Conservation (phyloP, 495 filamentous ascomycete species). For the Staphylotrichum tortipilum region DNA sequence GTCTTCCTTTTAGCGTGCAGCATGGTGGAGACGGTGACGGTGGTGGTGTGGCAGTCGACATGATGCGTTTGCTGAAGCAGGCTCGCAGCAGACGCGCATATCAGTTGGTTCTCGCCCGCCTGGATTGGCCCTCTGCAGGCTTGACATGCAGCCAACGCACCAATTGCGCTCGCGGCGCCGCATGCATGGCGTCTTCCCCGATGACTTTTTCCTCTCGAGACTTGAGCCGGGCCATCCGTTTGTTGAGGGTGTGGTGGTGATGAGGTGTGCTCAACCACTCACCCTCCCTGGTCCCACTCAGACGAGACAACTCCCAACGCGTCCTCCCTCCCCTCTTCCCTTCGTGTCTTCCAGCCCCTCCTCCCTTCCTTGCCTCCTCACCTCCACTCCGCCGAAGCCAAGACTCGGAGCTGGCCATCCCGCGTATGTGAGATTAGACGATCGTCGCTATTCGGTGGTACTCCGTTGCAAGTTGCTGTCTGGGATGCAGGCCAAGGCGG, state of each 20-base stretch:
- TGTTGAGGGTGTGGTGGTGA: not conserved
- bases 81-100: too few species aligned
- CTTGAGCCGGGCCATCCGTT: too few species aligned
- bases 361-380: too few species aligned
- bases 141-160: not conserved
- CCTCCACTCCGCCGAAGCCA: not conserved
- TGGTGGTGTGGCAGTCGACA: not conserved
- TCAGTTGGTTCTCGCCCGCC: not conserved
- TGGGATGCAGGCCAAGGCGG: conserved; percentile 15
- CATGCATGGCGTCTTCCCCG: not conserved
- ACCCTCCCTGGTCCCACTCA: not conserved
- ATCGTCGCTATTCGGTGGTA: not conserved
- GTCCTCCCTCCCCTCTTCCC: too few species aligned
- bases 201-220: not conserved
- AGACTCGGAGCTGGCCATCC: not conserved
- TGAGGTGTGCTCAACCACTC: not conserved
- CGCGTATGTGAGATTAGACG: not conserved
- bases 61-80: conserved; percentile 1
- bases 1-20: not conserved
- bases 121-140: not conserved
- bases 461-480: too few species aligned
- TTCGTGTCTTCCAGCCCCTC: too few species aligned
- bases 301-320: too few species aligned
- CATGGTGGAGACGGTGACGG: too few species aligned
- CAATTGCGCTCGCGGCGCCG: not conserved